These are phyloP conservation scores for Dactylonectria estremocensis DNA, from an alignment of 2,329 filamentous ascomycete species.

Conservation along the genomic window DNA sequence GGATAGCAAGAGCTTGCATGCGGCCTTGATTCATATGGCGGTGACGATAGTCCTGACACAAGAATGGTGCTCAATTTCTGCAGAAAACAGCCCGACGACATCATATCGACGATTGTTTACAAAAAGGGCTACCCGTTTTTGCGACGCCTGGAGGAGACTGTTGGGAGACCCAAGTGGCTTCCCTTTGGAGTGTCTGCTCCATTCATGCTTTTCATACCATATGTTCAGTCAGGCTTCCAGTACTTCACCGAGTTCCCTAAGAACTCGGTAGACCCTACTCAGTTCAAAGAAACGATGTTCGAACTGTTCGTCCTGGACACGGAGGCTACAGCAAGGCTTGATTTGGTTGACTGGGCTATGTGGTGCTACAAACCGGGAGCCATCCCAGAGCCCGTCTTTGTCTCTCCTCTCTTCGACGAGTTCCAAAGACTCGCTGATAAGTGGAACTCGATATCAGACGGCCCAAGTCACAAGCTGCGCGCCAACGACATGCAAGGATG, in stretches of 20 bases:
- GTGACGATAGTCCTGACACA: background rate
- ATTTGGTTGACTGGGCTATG: too few species aligned
- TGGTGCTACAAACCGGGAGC: too few species aligned
- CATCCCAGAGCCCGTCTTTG: too few species aligned
- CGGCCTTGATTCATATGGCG: background rate
- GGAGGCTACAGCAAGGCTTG: too few species aligned
- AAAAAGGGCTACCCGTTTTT: background rate
- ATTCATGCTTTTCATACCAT: too few species aligned
- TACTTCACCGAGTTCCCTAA: background rate
- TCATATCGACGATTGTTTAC: background rate
- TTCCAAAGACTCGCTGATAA: too few species aligned
- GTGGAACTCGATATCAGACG: too few species aligned
- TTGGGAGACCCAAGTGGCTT: background rate
- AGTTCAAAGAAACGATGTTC: background rate
- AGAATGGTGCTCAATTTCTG: background rate
- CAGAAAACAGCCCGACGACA: background rate
- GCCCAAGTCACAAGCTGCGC: too few species aligned
- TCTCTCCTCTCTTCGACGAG: too few species aligned
- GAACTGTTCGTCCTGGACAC: too few species aligned
- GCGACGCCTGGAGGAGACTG: background rate
- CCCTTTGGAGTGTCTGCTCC: background rate
- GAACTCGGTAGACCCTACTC: background rate
- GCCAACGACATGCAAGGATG: too few species aligned
- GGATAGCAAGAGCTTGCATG: conserved; percentile 11
- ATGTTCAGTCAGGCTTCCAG: background rate